phyloP scores from a whole-genome alignment of 805 yeast species.

The Pichia californica region DNA sequence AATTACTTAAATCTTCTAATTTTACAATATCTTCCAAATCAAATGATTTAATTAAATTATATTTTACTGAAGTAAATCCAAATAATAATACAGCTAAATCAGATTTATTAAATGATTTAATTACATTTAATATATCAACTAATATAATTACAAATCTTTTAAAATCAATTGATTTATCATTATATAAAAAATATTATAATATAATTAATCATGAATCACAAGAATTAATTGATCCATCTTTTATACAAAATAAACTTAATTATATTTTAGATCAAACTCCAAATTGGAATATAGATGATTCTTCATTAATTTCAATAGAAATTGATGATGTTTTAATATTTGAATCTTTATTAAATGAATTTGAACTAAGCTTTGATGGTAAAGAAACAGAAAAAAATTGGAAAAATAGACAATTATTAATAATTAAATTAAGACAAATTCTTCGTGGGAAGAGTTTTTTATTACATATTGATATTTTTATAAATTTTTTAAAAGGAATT shows the following conservation, averaged over 20 bases:
- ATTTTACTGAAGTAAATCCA: conserved; percentile 31
- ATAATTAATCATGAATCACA: neutral
- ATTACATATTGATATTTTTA: conserved; percentile 1
- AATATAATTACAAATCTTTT: conserved; percentile 22
- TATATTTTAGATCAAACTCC: conserved; percentile 9
- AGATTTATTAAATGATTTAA: conserved; percentile 40
- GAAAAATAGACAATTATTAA: conserved; percentile 60
- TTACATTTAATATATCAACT: conserved; percentile 27
- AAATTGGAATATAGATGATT: conserved; percentile 27
- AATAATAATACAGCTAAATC: conserved; percentile 33
- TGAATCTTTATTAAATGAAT: conserved; percentile 24
- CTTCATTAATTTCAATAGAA: conserved; percentile 22
- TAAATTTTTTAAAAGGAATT: conserved; percentile 29
- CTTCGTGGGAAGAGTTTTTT: conserved; percentile 46
- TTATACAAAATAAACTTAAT: neutral
- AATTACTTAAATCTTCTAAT: conserved; percentile 17
- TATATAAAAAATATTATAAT: conserved; percentile 13
- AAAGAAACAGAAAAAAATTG: conserved; percentile 88
- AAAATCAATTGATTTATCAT: conserved; percentile 24
- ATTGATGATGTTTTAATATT: conserved; percentile 21
- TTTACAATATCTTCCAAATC: conserved; percentile 16
- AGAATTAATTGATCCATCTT: neutral
- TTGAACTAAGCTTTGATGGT: conserved; percentile 44
- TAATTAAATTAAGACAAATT: conserved; percentile 51
- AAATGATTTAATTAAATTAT: conserved; percentile 27